A percentile compares a stretch with the other conserved stretches of the same genome.
Evolutionary conservation across 2,329 filamentous ascomycete species (phyloP).

Genomic region (Xylariales sp.): DNA sequence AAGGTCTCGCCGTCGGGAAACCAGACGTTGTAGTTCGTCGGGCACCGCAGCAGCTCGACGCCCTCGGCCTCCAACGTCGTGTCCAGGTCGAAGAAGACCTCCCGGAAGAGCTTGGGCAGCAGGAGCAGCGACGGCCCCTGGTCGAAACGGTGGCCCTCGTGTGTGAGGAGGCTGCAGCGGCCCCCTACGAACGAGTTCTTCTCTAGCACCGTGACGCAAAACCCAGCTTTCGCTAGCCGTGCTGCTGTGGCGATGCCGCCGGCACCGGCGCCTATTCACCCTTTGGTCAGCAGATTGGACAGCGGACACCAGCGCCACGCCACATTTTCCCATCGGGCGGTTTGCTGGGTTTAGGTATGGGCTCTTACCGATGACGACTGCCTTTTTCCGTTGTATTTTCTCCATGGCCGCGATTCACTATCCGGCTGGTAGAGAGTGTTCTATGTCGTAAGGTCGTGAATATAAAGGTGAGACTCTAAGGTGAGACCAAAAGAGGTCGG

Average conservation of each 20-base stretch:
- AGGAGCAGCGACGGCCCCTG: constrained; percentile 80
- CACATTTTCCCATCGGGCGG: neutral
- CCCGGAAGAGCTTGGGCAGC: constrained; percentile 75
- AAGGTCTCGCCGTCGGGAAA: constrained; percentile 76
- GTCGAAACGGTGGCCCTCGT: constrained; percentile 76
- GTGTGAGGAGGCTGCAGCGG: constrained; percentile 73
- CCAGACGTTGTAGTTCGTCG: constrained; percentile 80
- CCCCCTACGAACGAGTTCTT: constrained; percentile 80
- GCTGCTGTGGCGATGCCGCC: constrained; percentile 79
- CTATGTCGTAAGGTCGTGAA: neutral
- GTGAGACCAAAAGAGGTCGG: neutral
- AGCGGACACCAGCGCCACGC: neutral
- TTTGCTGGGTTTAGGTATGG: neutral
- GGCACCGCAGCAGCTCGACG: constrained; percentile 76
- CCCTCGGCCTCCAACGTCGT: constrained; percentile 74
- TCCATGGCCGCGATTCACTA: constrained; percentile 37
- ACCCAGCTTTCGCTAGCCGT: constrained; percentile 76
- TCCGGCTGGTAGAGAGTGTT: neutral
- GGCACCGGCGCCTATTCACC: constrained; percentile 69
- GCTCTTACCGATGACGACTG: constrained; percentile 63
- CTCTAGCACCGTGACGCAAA: constrained; percentile 80
- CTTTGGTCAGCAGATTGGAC: constrained; percentile 28
- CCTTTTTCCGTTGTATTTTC: constrained; percentile 56
- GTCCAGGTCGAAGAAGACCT: constrained; percentile 75
- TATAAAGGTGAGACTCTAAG: neutral